Conservation (phyloP, 176 grass and related monocot species). For the Aegilops bicornis region DNA sequence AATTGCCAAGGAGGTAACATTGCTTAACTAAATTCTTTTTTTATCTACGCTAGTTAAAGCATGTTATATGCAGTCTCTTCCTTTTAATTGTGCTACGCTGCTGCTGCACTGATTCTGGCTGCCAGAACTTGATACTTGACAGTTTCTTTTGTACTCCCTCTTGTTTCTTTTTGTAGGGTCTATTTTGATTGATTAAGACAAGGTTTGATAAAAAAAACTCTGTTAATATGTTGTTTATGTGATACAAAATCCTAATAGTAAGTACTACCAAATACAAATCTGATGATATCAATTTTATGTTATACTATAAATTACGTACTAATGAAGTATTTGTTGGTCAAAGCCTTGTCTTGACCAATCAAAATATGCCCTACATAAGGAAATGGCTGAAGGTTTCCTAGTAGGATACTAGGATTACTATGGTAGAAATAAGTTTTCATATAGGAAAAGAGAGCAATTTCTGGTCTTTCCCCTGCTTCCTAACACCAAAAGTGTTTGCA, state of each 20-base stretch:
- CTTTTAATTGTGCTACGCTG: not conserved
- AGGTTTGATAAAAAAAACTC: not conserved
- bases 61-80: not conserved
- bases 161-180: not conserved
- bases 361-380: not conserved
- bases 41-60: not conserved
- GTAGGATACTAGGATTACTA: not conserved
- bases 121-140: not conserved
- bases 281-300: not conserved
- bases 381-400: not conserved
- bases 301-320: not conserved
- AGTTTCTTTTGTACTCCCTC: not conserved
- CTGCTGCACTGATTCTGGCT: not conserved
- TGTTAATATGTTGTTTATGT: not conserved
- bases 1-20: conserved; percentile 85
- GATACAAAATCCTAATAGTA: not conserved
- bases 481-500: not conserved
- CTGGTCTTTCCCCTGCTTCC: not conserved
- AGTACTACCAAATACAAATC: not conserved
- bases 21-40: not conserved
- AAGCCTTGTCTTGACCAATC: not conserved
- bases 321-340: not conserved
- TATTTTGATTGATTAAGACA: not conserved
- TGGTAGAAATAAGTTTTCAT: not conserved
- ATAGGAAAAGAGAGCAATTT: not conserved